Evolutionary conservation across 164 flowering plant species (phyloP), one percentile per base, ranked within the genome.

Genomic region (Santalum album): DNA sequence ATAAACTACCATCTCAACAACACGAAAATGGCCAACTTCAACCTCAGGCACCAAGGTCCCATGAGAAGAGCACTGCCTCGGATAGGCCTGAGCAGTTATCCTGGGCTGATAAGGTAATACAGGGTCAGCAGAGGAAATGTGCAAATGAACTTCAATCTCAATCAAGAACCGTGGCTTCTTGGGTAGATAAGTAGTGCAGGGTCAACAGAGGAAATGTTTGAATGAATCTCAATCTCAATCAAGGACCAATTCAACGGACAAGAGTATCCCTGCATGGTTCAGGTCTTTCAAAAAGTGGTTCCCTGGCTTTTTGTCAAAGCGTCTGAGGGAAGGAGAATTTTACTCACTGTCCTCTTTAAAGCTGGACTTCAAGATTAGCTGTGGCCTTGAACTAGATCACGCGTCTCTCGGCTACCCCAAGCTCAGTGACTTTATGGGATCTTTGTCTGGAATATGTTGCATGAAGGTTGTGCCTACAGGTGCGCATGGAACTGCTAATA

Each of bases 321-420:
- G 64, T 40, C 39, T 60, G 15, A 61, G 52, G 56, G 69, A 64
- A 36, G 81, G 70, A 40, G 69, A 75, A 62, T 68, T 59, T 55
- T 82, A 80, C 64, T 71, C 89, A 47, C 80, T 82, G 21, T 78
- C 82, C 23, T 78, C 89, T 60, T 72, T 82, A 45, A 82, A 82
- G 66, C 72, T 63, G 19, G 89, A 82, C 57, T 82, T 82, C 60
- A 74, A 71, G 66, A 61, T 74, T 22, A 65, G 57, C 3, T 79
- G 70, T 59, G 77, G 80, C 57, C 44, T 74, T 23, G 82, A 82
- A 44, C 71, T 82, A 29, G 79, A 82, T 61, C 89, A 82, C 50
- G 53, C 70, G 16, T 74, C 89, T 52, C 64, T 82, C 34, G 89
- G 89, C 48, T 74, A 63, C 68, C 17, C 47, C 10, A 82, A 80